Conservation (phyloP, 345 rosid species). For the Citrus hindsii region DNA sequence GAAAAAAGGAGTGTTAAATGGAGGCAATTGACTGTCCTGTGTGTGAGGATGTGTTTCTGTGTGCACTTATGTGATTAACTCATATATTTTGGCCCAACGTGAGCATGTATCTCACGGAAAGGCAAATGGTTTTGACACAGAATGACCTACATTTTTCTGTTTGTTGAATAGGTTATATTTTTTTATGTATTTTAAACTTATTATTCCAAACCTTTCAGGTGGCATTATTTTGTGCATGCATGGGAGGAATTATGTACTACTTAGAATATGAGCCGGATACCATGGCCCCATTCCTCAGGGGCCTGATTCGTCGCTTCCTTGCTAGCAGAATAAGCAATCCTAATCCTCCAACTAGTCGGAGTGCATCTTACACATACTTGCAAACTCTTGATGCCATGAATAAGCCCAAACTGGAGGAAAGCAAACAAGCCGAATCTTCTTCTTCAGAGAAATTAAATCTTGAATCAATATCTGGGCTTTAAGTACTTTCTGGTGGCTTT, state of each 20-base stretch:
- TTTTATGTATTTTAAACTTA: neutral
- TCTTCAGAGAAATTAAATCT: constrained; percentile 71
- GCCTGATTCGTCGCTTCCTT: constrained; percentile 89
- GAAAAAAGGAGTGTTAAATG: neutral
- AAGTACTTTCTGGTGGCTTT: constrained; percentile 19
- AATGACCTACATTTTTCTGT: neutral
- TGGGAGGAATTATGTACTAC: constrained; percentile 99
- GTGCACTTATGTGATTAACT: neutral
- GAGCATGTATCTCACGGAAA: neutral
- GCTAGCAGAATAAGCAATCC: constrained; percentile 94
- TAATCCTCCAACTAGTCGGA: constrained; percentile 41
- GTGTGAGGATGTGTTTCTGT: neutral
- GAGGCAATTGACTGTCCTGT: neutral
- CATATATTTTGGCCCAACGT: neutral
- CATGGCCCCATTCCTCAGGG: constrained; percentile 90
- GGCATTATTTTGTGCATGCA: constrained; percentile 87
- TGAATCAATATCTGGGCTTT: constrained; percentile 93
- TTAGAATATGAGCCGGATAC: constrained; percentile 94
- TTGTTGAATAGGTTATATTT: neutral
- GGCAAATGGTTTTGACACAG: neutral
- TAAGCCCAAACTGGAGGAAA: constrained; percentile 50
- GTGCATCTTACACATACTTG: constrained; percentile 68
- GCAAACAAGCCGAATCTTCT: constrained; percentile 46
- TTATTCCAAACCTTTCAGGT: constrained; percentile 50
- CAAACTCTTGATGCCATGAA: constrained; percentile 63